These are phyloP conservation scores for Zygosaccharomyces pseudobailii DNA, from an alignment of 1,139 yeast species.

Conservation along the genomic window DNA sequence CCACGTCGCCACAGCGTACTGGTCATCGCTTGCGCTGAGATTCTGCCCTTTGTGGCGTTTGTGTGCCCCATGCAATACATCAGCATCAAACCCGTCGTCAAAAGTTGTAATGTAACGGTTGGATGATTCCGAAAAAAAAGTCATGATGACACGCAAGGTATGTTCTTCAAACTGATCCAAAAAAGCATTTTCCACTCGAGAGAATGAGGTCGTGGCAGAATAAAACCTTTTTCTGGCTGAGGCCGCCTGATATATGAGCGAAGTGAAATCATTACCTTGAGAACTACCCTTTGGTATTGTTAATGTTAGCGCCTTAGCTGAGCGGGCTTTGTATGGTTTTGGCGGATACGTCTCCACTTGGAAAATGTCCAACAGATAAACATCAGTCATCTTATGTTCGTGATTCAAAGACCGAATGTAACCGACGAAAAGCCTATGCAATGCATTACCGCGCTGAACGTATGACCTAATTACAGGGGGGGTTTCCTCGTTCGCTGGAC, in stretches of 20 bases:
- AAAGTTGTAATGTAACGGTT: slow-evolving; percentile 33
- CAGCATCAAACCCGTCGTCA: slow-evolving; percentile 30
- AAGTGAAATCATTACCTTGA: slow-evolving; percentile 28
- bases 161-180: slow-evolving; percentile 34
- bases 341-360: slow-evolving; percentile 34
- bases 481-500: slow-evolving; percentile 7
- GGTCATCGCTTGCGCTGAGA: slow-evolving; percentile 12
- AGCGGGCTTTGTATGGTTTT: slow-evolving; percentile 28
- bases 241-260: slow-evolving; percentile 32
- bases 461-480: slow-evolving; percentile 18
- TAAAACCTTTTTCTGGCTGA: slow-evolving; percentile 36
- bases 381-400: slow-evolving; percentile 31
- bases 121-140: slow-evolving; percentile 35
- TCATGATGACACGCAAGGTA: slow-evolving; percentile 32
- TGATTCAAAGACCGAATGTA: slow-evolving; percentile 32
- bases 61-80: slow-evolving; percentile 21
- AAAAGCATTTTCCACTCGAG: slow-evolving; percentile 34
- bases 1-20: slow-evolving; percentile 32
- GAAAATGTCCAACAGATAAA: slow-evolving; percentile 30
- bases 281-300: slow-evolving; percentile 28
- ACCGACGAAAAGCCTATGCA: slow-evolving; percentile 31
- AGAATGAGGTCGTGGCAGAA: slow-evolving; percentile 34
- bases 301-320: slow-evolving; percentile 33
- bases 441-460: slow-evolving; percentile 25
- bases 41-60: neutral